phyloP scores from a whole-genome alignment of 768 basidiomycete genomes.

The Pulveroboletus sp. region DNA sequence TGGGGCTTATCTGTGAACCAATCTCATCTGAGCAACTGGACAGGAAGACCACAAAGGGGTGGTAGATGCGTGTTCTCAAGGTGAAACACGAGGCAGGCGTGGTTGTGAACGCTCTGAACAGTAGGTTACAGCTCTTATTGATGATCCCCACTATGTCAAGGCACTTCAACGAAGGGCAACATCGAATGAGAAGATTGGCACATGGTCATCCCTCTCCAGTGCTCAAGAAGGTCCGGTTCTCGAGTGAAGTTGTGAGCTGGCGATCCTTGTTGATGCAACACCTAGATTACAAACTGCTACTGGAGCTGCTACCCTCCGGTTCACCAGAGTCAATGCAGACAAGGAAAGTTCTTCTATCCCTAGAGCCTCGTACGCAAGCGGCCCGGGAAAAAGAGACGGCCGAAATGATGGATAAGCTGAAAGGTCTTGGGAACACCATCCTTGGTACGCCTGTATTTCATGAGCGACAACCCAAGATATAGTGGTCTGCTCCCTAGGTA shows the following conservation, averaged over 20 bases:
- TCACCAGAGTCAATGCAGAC: slow-evolving; percentile 48
- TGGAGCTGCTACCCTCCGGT: slow-evolving; percentile 54
- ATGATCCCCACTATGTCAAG: slow-evolving; percentile 83
- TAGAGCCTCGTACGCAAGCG: slow-evolving; percentile 67
- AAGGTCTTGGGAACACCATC: slow-evolving; percentile 86
- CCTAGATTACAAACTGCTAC: slow-evolving; percentile 74
- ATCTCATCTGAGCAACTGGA: slow-evolving; percentile 1
- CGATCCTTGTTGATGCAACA: background rate
- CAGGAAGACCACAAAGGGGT: slow-evolving; percentile 78
- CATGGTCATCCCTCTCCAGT: slow-evolving; percentile 78
- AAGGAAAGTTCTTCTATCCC: slow-evolving; percentile 41
- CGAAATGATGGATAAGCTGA: slow-evolving; percentile 91
- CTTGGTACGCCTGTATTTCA: slow-evolving; percentile 50
- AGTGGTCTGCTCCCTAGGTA: slow-evolving; percentile 44
- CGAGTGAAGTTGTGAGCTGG: background rate
- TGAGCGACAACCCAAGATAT: background rate
- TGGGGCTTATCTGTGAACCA: background rate
- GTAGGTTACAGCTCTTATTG: slow-evolving; percentile 60
- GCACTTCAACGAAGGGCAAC: slow-evolving; percentile 84
- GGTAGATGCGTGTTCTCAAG: slow-evolving; percentile 76
- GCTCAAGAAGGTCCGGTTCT: slow-evolving; percentile 72
- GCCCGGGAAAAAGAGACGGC: slow-evolving; percentile 83
- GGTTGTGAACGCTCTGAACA: slow-evolving; percentile 1
- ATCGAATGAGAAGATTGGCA: slow-evolving; percentile 73
- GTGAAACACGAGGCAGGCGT: slow-evolving; percentile 29